Evolutionary conservation across 2,329 filamentous ascomycete genomes (phyloP).

Genomic region (Pseudogymnoascus sp.): DNA sequence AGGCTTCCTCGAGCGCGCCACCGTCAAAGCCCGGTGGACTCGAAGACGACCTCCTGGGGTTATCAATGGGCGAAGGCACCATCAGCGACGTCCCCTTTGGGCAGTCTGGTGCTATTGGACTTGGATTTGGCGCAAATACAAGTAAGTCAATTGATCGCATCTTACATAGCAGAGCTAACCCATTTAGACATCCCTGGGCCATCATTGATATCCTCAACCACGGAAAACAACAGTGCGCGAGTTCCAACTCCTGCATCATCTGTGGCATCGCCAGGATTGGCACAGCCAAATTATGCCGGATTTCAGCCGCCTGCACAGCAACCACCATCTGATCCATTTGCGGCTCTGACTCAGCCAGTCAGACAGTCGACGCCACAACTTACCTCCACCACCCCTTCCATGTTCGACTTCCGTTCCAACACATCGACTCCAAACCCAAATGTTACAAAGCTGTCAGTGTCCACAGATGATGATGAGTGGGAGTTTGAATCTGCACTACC

Average conservation of each 20-base stretch:
- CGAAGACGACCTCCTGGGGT: slow-evolving; percentile 82
- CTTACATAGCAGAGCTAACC: slow-evolving; percentile 20
- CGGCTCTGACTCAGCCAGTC: slow-evolving; percentile 38
- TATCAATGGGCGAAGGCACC: slow-evolving; percentile 59
- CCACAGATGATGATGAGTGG: slow-evolving; percentile 81
- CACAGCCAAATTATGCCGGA: slow-evolving; percentile 37
- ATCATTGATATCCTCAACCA: slow-evolving; percentile 53
- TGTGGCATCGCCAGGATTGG: slow-evolving; percentile 18
- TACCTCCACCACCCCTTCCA: slow-evolving; percentile 41
- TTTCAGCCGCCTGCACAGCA: slow-evolving; percentile 39
- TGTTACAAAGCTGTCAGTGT: slow-evolving; percentile 28
- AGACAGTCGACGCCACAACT: slow-evolving; percentile 39
- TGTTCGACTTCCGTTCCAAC: slow-evolving; percentile 27
- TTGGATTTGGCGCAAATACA: slow-evolving; percentile 65
- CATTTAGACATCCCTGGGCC: slow-evolving; percentile 52
- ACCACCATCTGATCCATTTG: slow-evolving; percentile 48
- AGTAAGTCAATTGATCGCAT: slow-evolving; percentile 40
- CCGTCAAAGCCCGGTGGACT: slow-evolving; percentile 53
- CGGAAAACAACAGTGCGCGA: slow-evolving; percentile 50
- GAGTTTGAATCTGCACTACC: slow-evolving; percentile 83
- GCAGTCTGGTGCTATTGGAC: slow-evolving; percentile 70
- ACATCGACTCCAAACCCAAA: slow-evolving; percentile 25
- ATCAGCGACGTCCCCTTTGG: slow-evolving; percentile 40
- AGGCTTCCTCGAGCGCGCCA: slow-evolving; percentile 33
- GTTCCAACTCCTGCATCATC: slow-evolving; percentile 35